Base-by-base conservation (phyloP, 208 protist species). In the Trypanosoma platydactyli region DNA sequence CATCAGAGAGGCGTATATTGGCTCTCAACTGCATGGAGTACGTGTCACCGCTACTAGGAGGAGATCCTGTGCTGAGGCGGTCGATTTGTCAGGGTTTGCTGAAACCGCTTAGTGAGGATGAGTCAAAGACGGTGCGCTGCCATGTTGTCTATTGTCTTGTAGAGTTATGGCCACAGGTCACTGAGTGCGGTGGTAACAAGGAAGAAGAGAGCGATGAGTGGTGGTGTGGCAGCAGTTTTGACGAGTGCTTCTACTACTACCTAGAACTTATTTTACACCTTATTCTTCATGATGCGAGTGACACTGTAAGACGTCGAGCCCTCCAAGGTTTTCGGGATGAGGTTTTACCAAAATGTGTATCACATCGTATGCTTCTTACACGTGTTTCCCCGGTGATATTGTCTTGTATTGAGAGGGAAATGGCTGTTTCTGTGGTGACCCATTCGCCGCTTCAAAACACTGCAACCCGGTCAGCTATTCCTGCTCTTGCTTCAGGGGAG, bases 41-140 rank as follows among this genome's bases (percentile, higher is more conserved):
- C 9, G 49, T 88, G 20, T 79, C 79, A 0, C 69, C 75, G 24
- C 46, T 84, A 48, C 61, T 89, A 24, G 51, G 40, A 6, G 44
- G 30, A 24, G 63, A 56, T 22, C 56, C 68, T 27, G 68, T 76
- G 27, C 62, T 83, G 51, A 71, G 83, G 0, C 74, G 72, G 42
- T 72, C 77, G n/a, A 69, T 89, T 15, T 80, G 68, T 29, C 81
- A 89, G 50, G 86, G 83, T 0, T 48, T 92, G 20, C 58, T 92
- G 56, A 65, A 70, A 0, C 80, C 78, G 30, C 69, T 92, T n/a
- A 83, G 81, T 56, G 80, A 87, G 64, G 86, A 92, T 62, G 79
- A 83, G 15, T 69, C 81, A 0, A 57, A 72, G 0, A 76, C 72
- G 5, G 86, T 92, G 24, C 83, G 83, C 13, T 71, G 64, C 35